These are phyloP conservation scores for Neolentinus lepideus DNA, from an alignment of 1,284 basidiomycete genomes.

Conservation along the genomic window DNA sequence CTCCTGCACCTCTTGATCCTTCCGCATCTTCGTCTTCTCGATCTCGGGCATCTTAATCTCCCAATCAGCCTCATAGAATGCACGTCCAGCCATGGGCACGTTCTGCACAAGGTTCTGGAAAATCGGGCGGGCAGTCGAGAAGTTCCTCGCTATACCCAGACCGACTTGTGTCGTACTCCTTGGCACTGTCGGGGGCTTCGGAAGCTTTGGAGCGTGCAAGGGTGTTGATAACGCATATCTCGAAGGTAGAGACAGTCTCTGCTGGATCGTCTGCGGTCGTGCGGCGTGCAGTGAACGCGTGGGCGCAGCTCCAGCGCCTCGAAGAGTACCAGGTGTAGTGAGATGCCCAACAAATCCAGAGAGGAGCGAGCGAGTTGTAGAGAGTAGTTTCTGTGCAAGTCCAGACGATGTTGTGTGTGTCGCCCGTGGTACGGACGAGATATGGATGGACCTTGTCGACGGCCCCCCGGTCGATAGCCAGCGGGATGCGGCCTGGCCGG, in stretches of 20 bases:
- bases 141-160: slow-evolving; percentile 64
- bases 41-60: slow-evolving; percentile 44
- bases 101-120: slow-evolving; percentile 75
- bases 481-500: slow-evolving; percentile 25
- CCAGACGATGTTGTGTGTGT: slow-evolving; percentile 17
- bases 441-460: slow-evolving; percentile 34
- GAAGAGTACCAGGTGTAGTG: slow-evolving; percentile 45
- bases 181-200: slow-evolving; percentile 42
- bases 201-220: slow-evolving; percentile 41
- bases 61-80: slow-evolving; percentile 66
- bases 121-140: slow-evolving; percentile 60
- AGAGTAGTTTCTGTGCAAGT: slow-evolving; percentile 34
- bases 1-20: slow-evolving; percentile 2
- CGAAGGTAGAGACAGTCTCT: slow-evolving; percentile 35
- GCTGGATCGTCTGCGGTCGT: slow-evolving; percentile 24
- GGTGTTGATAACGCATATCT: slow-evolving; percentile 37
- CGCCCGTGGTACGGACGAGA: slow-evolving; percentile 24
- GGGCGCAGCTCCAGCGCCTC: slow-evolving; percentile 15
- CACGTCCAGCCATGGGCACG: slow-evolving; percentile 60
- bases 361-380: slow-evolving; percentile 45
- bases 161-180: slow-evolving; percentile 57
- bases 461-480: slow-evolving; percentile 12
- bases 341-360: slow-evolving; percentile 50
- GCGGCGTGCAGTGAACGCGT: slow-evolving; percentile 32
- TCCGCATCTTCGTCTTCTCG: slow-evolving; percentile 18